These are phyloP conservation scores for Talaromyces borbonicus DNA, from an alignment of 495 filamentous ascomycete species.

Conservation along the genomic window DNA sequence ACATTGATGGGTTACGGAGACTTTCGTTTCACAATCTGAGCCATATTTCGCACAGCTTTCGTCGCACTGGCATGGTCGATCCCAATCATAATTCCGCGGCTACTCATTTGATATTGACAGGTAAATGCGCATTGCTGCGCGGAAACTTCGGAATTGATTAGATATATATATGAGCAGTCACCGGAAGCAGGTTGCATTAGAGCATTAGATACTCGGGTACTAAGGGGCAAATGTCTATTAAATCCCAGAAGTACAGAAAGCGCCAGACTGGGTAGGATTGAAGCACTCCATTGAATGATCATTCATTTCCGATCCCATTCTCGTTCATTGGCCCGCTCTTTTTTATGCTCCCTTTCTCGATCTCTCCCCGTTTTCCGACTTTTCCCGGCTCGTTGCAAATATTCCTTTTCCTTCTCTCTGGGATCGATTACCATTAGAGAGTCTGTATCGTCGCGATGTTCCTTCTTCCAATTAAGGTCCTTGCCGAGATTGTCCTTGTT, in stretches of 20 bases:
- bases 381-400: slow-evolving; percentile 21
- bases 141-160: too few relatives aligned
- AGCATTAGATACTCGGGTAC: too few relatives aligned
- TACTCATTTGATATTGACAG: too few relatives aligned
- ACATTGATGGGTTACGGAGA: slow-evolving; percentile 19
- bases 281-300: not conserved
- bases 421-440: slow-evolving; percentile 95
- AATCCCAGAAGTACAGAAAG: too few relatives aligned
- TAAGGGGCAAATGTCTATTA: too few relatives aligned
- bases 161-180: too few relatives aligned
- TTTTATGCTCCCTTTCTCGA: slow-evolving; percentile 31
- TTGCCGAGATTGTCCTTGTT: slow-evolving; percentile 86
- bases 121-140: too few relatives aligned
- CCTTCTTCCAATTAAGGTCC: slow-evolving; percentile 79
- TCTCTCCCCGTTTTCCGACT: slow-evolving; percentile 26
- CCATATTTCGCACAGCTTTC: too few relatives aligned
- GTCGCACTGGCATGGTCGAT: too few relatives aligned
- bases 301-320: slow-evolving; percentile 25
- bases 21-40: slow-evolving; percentile 17
- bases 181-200: too few relatives aligned
- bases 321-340: slow-evolving; percentile 22
- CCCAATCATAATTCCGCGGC: too few relatives aligned
- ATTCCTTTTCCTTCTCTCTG: slow-evolving; percentile 66
- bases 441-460: slow-evolving; percentile 77
- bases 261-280: too few relatives aligned